phyloP scores from a whole-genome alignment of 495 filamentous ascomycete genomes.

The Hypoxylon crocopeplum region DNA sequence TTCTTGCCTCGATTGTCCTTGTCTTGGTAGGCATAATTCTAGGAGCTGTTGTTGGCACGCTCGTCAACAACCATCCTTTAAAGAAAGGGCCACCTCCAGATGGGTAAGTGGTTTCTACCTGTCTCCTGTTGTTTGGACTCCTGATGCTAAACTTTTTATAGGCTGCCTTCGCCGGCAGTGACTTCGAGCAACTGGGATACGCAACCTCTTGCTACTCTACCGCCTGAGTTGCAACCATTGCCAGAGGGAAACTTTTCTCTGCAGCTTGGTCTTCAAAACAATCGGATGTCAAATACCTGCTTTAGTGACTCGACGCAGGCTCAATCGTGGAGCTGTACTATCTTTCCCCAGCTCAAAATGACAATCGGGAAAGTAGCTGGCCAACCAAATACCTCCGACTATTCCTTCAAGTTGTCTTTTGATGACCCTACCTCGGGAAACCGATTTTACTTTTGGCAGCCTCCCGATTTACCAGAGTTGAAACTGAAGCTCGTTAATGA shows the following conservation, averaged over 20 bases:
- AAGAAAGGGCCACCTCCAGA: conserved; percentile 29
- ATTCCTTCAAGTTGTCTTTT: conserved; percentile 44
- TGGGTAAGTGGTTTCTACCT: conserved; percentile 26
- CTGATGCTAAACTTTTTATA: conserved; percentile 24
- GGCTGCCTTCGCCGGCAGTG: conserved; percentile 9
- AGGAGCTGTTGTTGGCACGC: conserved; percentile 59
- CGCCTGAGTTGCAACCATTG: conserved; percentile 63
- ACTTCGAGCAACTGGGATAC: conserved; percentile 65
- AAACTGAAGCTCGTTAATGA: conserved; percentile 70
- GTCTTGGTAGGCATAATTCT: conserved; percentile 68
- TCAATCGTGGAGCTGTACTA: conserved; percentile 73
- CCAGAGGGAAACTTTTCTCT: conserved; percentile 71
- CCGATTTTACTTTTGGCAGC: conserved; percentile 68
- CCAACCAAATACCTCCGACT: conserved; percentile 33
- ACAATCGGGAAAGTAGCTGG: conserved; percentile 29
- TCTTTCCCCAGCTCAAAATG: conserved; percentile 46
- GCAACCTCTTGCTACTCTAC: conserved; percentile 63
- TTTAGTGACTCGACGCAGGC: conserved; percentile 64
- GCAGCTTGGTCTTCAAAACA: conserved; percentile 53
- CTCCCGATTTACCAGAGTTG: conserved; percentile 62
- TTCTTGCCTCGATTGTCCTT: conserved; percentile 59
- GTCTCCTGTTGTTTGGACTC: background rate
- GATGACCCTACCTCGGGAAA: conserved; percentile 43
- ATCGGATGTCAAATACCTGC: conserved; percentile 69
- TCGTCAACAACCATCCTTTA: conserved; percentile 36